Evolutionary conservation across 1,284 basidiomycete genomes (phyloP).

Genomic region (Marasmius fiardii): DNA sequence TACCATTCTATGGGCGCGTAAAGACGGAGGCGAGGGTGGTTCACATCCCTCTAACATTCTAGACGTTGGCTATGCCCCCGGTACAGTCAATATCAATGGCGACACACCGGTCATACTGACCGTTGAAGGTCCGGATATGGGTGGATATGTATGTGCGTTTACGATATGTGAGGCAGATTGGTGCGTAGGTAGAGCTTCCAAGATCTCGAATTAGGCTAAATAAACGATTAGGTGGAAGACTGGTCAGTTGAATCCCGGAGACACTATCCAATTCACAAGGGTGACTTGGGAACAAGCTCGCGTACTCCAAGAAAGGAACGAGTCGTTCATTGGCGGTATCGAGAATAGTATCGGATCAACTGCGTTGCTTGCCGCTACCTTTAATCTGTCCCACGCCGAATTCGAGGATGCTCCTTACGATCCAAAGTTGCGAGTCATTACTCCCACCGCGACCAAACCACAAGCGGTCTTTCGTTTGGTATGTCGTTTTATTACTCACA

Average conservation of each 20-base stretch:
- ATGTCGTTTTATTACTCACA: background rate
- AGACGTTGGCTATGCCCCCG: slow-evolving; percentile 64
- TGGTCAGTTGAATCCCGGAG: slow-evolving; percentile 57
- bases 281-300: slow-evolving; percentile 40
- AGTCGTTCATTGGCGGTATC: slow-evolving; percentile 30
- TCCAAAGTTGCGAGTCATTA: slow-evolving; percentile 32
- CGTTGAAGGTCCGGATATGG: slow-evolving; percentile 64
- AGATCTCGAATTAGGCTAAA: background rate
- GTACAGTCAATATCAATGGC: slow-evolving; percentile 65
- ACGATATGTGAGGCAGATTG: slow-evolving; percentile 49
- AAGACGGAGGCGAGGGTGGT: slow-evolving; percentile 66
- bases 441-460: slow-evolving; percentile 18
- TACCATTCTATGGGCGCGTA: slow-evolving; percentile 56
- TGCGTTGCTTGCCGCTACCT: background rate
- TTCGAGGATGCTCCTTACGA: slow-evolving; percentile 15
- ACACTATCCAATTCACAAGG: slow-evolving; percentile 45
- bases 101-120: slow-evolving; percentile 70
- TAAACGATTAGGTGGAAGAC: slow-evolving; percentile 50
- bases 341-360: background rate
- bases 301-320: slow-evolving; percentile 21
- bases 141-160: slow-evolving; percentile 57
- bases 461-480: slow-evolving; percentile 45
- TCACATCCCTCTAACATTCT: slow-evolving; percentile 72
- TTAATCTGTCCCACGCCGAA: background rate
- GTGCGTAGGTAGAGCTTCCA: slow-evolving; percentile 30